Base-by-base conservation (phyloP, 1,284 basidiomycete species). In the Microbotryum intermedium region DNA sequence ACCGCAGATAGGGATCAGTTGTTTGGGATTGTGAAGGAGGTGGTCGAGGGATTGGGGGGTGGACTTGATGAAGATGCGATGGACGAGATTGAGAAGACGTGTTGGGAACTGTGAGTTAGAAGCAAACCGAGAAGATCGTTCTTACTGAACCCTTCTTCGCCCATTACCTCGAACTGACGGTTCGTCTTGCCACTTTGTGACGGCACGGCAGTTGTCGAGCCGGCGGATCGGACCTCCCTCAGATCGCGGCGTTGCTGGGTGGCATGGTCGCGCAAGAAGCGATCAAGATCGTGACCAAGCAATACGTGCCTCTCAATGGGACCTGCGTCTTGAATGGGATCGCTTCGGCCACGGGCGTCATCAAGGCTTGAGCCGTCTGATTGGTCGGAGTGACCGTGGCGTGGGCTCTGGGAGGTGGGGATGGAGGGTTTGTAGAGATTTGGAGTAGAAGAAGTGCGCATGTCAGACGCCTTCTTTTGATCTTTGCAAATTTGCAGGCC, bases 261-360 rank as follows among this genome's bases (percentile, higher is more conserved):
- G 95, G 94, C 0, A 75, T 98, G 21, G 87, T 93, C 28, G 91
- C 91, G n/a, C 95, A 98, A 71, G 95, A 98, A 75, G 84, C 85
- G 8, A 97, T 98, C 81, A 98, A 99, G 80, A 81, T 97, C 75
- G 86, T 97, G 70, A 97, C 94, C 62, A 85, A 85, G 72, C 95
- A 98, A 76, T 99, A 99, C 74, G 81, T 91, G 23, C 94, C 94
- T 3, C 81, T 95, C 59, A 84, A 88, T 69, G 90, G 91, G 23
- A 87, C 86, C 63, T 90, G 87, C 67, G 79, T 91, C 28, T 80
- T 94, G 56, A 92, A 98, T 77, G 81, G 97, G 61, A 83, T 97
- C 25, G 45, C 55, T n/a, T 64, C 61, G 44, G 56, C 55, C 52
- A 59, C 55, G 11, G 58, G 60, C 3, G 46, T 59, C 3, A 18